Base-by-base conservation (phyloP, 345 rosid species). In the Balakata baccata region DNA sequence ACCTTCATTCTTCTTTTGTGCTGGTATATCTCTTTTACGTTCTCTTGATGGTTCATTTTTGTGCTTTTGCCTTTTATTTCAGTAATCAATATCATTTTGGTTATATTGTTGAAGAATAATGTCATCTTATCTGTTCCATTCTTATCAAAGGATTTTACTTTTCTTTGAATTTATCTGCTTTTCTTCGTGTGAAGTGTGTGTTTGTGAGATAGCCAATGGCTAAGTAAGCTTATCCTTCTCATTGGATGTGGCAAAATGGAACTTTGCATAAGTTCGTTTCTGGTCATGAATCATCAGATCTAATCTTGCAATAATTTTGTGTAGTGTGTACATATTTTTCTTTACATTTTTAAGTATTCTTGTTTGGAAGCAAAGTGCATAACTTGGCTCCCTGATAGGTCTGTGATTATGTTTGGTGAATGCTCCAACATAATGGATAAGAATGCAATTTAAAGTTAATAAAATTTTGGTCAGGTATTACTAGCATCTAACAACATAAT, bases 1-100 rank as follows among this genome's bases (percentile, higher is more conserved):
- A 91, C 79, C 89, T 96, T 69, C 97, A 96, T 87, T 96, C 99
- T 68, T 90, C 90, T 61, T 79, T 96, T 65, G 90, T 87, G 64
- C 86, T 77, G 97, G 99, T 91, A 86, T 46, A 29, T 81, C 29
- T 69, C 76, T 76, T 56, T 54, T 56, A 18, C 51, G 38, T 54
- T 67, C 46, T 60, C 47, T 45, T 25, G 46, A 4, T 6, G 43
- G 5, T n/a, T n/a, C 49, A 9, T 22, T 10, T 41, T n/a, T 50
- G 4, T 50, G 18, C 34, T 13, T 74, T 52, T 59, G 18, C 37
- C 7, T 23, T 18, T 68, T 41, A 2, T 60, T 20, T 43, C 29
- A 4, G 10, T 52, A 54, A 39, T 58, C 57, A 14, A 54, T 57
- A 22, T n/a, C 64, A 51, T 63, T 76, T 43, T 45, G 58, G 12